Base-by-base conservation (phyloP, 2,329 filamentous ascomycete species). In the Sphaceloma murrayae region DNA sequence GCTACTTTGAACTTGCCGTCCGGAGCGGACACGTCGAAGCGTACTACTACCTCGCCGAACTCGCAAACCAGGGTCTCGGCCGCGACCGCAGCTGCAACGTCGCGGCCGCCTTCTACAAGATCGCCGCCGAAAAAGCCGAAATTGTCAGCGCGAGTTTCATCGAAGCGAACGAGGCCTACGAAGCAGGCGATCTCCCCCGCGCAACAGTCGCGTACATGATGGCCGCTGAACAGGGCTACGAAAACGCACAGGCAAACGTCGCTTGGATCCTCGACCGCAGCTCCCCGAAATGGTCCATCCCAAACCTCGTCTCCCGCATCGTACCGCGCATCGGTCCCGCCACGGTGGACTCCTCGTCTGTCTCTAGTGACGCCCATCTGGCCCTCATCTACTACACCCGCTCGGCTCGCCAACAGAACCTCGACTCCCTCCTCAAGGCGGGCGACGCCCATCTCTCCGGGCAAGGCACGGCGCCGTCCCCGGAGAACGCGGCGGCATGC, bases 361-460 rank as follows among this genome's bases (percentile, higher is more conserved):
- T 55, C 57, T 64, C 80, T 16, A 67, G 68, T 39, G 77, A 82
- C 57, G 68, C 77, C 0, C 67, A 71, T 2, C 64, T 94, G 2
- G 87, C 87, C 1, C 72, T 98, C 39, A 80, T 94, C 26, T 91
- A 94, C 65, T 98, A 88, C 85, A 95, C 89, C 0, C 79, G 91
- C 26, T 95, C 89, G 7, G 87, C 91, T 2, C 84, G 86, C 52
- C 93, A 98, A 60, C 76, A 80, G 34, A 98, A 98, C 53, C 82
- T 94, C 34, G 91, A 98, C 63, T 85, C 88, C 0, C 73, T 94
- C 50, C 84, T 98, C 52, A 98, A 98, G 66, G 94, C 96, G 83
- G 91, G 91, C 29, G 93, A 98, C 64, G 96, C 96, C 63, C 96
- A 98, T 62, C 78, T 94, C 22, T 66, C 77, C 46, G 91, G 91